phyloP scores from a whole-genome alignment of 169 alveolate genomes.

The Plasmodium gonderi region DNA sequence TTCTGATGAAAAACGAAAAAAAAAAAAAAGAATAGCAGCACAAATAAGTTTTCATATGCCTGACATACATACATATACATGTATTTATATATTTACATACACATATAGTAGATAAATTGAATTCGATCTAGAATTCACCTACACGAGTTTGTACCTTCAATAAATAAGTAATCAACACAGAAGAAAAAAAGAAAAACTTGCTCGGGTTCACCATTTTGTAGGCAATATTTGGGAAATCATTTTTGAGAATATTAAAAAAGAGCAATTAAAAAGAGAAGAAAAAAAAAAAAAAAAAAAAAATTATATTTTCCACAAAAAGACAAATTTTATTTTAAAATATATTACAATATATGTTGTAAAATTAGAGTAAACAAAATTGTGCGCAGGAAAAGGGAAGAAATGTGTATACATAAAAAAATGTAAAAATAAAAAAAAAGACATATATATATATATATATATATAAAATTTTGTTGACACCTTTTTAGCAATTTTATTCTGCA shows the following conservation, averaged over 20 bases:
- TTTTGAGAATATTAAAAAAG: slow-evolving; percentile 19
- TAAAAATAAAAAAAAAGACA: background rate
- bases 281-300: slow-evolving; percentile 4
- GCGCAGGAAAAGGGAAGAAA: background rate
- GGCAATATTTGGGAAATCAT: slow-evolving; percentile 22
- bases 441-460: too few species aligned
- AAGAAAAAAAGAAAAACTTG: slow-evolving; percentile 23
- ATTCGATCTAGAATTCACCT: background rate
- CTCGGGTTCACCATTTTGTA: slow-evolving; percentile 53
- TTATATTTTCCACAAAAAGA: background rate
- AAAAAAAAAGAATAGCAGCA: background rate
- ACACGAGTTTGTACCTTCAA: slow-evolving; percentile 1
- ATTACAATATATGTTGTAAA: background rate
- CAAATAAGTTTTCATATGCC: background rate
- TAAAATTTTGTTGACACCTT: background rate
- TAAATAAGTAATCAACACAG: slow-evolving; percentile 18
- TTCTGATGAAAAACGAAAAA: background rate
- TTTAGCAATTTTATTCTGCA: slow-evolving; percentile 70
- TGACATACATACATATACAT: background rate
- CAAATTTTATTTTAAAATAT: background rate
- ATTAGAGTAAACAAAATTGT: background rate
- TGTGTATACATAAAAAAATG: background rate
- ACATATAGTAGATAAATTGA: background rate
- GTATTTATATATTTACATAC: background rate
- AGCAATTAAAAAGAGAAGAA: background rate